Conservation (phyloP, 331 rosid species). For the Arachis monticola region DNA sequence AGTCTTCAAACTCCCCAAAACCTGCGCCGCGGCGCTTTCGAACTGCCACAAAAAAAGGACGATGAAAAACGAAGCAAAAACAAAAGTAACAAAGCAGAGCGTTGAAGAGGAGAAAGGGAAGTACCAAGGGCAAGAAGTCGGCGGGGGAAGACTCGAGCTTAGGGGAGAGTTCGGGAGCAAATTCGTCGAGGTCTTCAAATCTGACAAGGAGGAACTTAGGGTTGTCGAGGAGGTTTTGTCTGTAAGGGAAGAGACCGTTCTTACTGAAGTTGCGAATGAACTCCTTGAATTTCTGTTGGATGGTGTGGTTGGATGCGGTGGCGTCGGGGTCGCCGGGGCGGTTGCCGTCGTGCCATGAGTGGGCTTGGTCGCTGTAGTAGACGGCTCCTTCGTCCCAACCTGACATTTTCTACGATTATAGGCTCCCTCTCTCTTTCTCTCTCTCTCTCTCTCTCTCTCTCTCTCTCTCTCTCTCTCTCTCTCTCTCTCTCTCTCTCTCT, state of each 20-base stretch:
- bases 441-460: too few species aligned
- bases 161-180: constrained; percentile 76
- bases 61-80: not conserved
- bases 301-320: constrained; percentile 64
- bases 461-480: too few species aligned
- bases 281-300: constrained; percentile 85
- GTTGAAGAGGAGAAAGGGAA: not conserved
- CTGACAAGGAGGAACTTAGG: constrained; percentile 67
- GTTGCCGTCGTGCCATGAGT: constrained; percentile 69
- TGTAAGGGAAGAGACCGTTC: constrained; percentile 75
- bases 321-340: constrained; percentile 45
- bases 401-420: constrained; percentile 59
- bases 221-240: constrained; percentile 79
- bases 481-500: constrained; percentile 2
- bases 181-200: constrained; percentile 77
- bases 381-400: constrained; percentile 99
- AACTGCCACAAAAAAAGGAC: constrained; percentile 51
- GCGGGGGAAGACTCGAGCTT: constrained; percentile 84
- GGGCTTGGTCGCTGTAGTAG: constrained; percentile 95
- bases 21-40: constrained; percentile 96
- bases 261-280: constrained; percentile 86
- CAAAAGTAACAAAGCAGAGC: too few species aligned
- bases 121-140: constrained; percentile 78
- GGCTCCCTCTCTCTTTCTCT: constrained; percentile 1
- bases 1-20: constrained; percentile 75